Base-by-base conservation (phyloP, 2,329 filamentous ascomycete species). In the Ceratocystis huliohia region DNA sequence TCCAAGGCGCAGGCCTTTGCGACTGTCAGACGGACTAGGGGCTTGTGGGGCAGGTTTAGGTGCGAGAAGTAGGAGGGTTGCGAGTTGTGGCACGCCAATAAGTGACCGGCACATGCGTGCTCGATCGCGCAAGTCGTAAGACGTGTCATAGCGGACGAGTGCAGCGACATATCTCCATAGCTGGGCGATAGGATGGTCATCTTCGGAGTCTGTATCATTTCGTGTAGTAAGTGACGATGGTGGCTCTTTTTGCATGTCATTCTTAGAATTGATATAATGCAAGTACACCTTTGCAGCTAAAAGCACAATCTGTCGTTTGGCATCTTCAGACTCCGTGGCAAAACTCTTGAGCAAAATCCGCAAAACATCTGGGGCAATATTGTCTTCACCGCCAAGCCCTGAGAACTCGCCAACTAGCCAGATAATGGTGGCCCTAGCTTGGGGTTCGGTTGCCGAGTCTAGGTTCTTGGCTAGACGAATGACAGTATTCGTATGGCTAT, bases 321-420 rank as follows among this genome's bases (percentile, higher is more conserved):
- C 91, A 33, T 87, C 81, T 73, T 96, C 91, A 1, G 86, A 86
- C 76, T 99, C 94, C 69, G 86, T 85, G 1, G 86, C 80, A 73
- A 97, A 99, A 20, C 87, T 88, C 74, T 91, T 93, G 57, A 91
- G 82, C 1, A 99, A 78, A 56, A 97, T 93, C 6, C 94, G 85
- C 44, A 97, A 78, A 5, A 97, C 91, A 72, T 99, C 94, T 0
- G 93, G 87, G 0, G 94, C 94, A 69, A 99, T 93, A 72, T 95
- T 96, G 73, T 94, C 87, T 68, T 92, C 87, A 8, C 87, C 83
- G 66, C 91, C 85, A 2, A 88, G 76, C 0, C 91, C 90, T 0
- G 93, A 85, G 71, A 95, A 97, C 75, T 99, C 94, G 59, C 94
- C 94, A 0, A 97, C 92, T 0, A 99, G 84, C 94, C 94, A 99